These are phyloP conservation scores for Penicillium frequentans DNA, from an alignment of 2,329 filamentous ascomycete genomes.

Conservation along the genomic window DNA sequence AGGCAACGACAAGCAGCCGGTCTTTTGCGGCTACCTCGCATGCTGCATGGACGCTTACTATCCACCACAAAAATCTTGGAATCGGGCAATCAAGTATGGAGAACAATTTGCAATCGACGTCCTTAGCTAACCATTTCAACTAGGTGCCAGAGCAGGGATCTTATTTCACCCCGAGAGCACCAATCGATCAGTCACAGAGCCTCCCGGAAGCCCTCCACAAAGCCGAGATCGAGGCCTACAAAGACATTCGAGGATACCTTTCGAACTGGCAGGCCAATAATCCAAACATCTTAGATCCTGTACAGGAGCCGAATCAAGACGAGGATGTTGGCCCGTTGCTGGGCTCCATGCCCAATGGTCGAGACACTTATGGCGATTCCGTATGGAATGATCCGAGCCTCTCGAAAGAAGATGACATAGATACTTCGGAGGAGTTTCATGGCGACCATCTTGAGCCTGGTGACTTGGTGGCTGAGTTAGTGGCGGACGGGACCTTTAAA, in stretches of 20 bases:
- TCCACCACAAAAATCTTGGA: slow-evolving; percentile 12
- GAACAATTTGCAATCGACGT: background rate
- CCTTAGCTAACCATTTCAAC: background rate
- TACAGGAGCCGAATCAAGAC: slow-evolving; percentile 13
- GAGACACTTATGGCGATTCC: slow-evolving; percentile 24
- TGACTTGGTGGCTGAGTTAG: slow-evolving; percentile 39
- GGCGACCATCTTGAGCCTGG: slow-evolving; percentile 41
- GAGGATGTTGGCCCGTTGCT: slow-evolving; percentile 11
- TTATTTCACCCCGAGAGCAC: background rate
- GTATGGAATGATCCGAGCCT: slow-evolving; percentile 26
- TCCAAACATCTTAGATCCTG: slow-evolving; percentile 30
- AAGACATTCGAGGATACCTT: slow-evolving; percentile 44
- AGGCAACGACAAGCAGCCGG: slow-evolving; percentile 10
- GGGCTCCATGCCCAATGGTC: slow-evolving; percentile 37
- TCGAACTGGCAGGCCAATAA: slow-evolving; percentile 40
- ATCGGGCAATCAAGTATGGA: slow-evolving; percentile 1
- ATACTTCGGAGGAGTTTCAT: slow-evolving; percentile 31
- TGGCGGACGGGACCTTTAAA: slow-evolving; percentile 28
- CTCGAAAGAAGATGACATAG: slow-evolving; percentile 25
- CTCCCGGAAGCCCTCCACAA: background rate
- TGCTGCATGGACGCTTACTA: slow-evolving; percentile 1
- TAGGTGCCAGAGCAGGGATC: background rate
- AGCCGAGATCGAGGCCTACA: slow-evolving; percentile 37
- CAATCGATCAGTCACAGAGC: slow-evolving; percentile 7
- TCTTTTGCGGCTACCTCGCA: background rate